A percentile compares a stretch with the other conserved stretches of the same genome.
phyloP scores from a whole-genome alignment of 768 basidiomycete species.

The Leccinum olivaceopallidum region DNA sequence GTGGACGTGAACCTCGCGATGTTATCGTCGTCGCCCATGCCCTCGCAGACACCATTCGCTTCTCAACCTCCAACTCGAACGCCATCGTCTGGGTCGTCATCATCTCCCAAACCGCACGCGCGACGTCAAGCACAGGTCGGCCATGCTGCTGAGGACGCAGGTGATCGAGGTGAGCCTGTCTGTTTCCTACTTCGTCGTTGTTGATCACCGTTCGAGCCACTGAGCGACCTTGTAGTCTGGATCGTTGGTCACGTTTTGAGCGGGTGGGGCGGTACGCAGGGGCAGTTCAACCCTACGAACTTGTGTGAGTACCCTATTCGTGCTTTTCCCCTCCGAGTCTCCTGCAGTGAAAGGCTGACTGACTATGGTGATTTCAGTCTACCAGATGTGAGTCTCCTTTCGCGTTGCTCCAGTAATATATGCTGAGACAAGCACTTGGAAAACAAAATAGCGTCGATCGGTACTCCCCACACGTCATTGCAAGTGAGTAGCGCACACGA shows the following conservation, averaged over 20 bases:
- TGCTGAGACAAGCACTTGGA: background rate
- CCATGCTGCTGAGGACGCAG: constrained; percentile 51
- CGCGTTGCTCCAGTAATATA: background rate
- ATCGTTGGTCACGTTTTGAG: constrained; percentile 50
- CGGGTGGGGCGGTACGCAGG: constrained; percentile 47
- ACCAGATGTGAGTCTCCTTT: constrained; percentile 40
- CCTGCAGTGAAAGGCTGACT: background rate
- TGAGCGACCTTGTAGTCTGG: constrained; percentile 37
- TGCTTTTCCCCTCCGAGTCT: background rate
- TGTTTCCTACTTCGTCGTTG: background rate
- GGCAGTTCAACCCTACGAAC: constrained; percentile 43
- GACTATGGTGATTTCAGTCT: constrained; percentile 32
- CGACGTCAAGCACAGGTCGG: too few species aligned
- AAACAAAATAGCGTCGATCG: constrained; percentile 29
- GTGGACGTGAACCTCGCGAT: background rate
- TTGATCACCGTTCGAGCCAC: background rate
- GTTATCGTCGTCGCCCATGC: too few species aligned
- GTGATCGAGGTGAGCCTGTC: constrained; percentile 39
- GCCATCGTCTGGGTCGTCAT: too few species aligned
- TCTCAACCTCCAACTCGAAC: too few species aligned
- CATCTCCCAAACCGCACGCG: too few species aligned
- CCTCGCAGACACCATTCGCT: too few species aligned
- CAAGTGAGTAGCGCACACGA: constrained; percentile 28
- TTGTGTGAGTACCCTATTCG: constrained; percentile 35
- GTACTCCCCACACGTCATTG: constrained; percentile 1